Evolutionary conservation across 1,139 yeast species (phyloP), one percentile per base, ranked within the genome.

Genomic region (Debaryomycetaceae sp.): DNA sequence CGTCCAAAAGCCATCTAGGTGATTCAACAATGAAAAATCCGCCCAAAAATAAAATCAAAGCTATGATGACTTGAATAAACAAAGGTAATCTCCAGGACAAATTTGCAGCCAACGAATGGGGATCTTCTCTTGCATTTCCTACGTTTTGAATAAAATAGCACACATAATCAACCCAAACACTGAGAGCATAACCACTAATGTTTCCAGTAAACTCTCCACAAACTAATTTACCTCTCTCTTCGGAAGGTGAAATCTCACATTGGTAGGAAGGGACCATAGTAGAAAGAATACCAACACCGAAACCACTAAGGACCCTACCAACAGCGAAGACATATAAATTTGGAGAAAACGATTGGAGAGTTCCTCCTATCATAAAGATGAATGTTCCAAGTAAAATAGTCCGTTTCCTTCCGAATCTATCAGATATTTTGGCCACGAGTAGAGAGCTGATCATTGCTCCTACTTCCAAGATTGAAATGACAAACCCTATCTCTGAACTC

Each of bases 121-220:
- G 75, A 24, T 70, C 51, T 3, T 51, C 51, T 24, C 74, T 55
- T 1, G 76, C 72, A 48, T 71, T 68, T n/a, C 71, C 74, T 5
- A 68, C 55, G 45, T 74, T 62, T 45, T 72, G 75, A 39, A 76
- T 63, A 48, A 72, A 77, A 49, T 76, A 77, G 54, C 80, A 74
- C 43, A 68, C 68, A 52, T 75, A 78, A 54, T 78, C 81, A 6
- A 77, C 72, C 83, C 83, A 78, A 24, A 78, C 81, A 52, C 80
- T 73, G 37, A 76, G 59, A 5, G 77, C 69, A 54, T 78, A 78
- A 3, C 83, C 83, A 2, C 67, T 50, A 11, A 78, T 75, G 57
- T 78, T 78, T 6, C 82, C 81, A 0, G 79, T 74, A 51, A 78
- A 78, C 49, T 78, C 82, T 14, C 76, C 78, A 55, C 81, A 76